Conservation (phyloP, 495 filamentous ascomycete genomes). For the Trichoderma orchidacearum region DNA sequence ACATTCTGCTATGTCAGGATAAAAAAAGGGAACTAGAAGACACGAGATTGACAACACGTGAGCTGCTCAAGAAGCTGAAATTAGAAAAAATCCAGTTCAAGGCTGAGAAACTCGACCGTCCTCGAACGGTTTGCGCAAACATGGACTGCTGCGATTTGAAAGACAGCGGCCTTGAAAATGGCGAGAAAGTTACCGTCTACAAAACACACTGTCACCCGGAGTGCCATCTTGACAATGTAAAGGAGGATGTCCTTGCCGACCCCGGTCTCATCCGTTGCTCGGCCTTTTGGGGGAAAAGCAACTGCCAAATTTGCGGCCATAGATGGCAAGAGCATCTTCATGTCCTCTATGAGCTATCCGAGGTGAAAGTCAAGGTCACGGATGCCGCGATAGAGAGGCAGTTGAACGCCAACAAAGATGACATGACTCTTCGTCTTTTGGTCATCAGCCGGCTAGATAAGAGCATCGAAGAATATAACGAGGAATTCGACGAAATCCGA, state of each 20-base stretch:
- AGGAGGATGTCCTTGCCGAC: neutral
- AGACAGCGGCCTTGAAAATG: conserved; percentile 2
- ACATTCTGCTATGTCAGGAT: conserved; percentile 16
- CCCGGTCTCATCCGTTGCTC: conserved; percentile 1
- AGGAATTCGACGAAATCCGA: conserved; percentile 17
- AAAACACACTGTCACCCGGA: conserved; percentile 6
- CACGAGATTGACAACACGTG: conserved; percentile 8
- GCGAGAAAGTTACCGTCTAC: conserved; percentile 2
- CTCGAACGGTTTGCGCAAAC: conserved; percentile 6
- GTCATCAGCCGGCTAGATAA: conserved; percentile 10
- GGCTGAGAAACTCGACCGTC: neutral
- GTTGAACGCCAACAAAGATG: conserved; percentile 10
- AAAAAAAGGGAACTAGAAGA: conserved; percentile 9
- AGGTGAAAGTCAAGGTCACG: conserved; percentile 9
- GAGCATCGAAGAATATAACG: conserved; percentile 13
- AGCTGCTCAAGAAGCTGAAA: conserved; percentile 10
- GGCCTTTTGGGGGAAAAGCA: neutral
- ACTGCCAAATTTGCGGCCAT: conserved; percentile 12
- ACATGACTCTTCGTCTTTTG: conserved; percentile 8
- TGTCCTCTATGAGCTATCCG: conserved; percentile 13
- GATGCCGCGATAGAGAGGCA: conserved; percentile 11
- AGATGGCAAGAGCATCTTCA: conserved; percentile 22
- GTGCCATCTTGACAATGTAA: conserved; percentile 3
- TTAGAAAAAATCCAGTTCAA: neutral
- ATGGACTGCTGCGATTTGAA: conserved; percentile 1